Evolutionary conservation across 306 rosid genomes (phyloP).

Genomic region (Lathyrus aphaca): DNA sequence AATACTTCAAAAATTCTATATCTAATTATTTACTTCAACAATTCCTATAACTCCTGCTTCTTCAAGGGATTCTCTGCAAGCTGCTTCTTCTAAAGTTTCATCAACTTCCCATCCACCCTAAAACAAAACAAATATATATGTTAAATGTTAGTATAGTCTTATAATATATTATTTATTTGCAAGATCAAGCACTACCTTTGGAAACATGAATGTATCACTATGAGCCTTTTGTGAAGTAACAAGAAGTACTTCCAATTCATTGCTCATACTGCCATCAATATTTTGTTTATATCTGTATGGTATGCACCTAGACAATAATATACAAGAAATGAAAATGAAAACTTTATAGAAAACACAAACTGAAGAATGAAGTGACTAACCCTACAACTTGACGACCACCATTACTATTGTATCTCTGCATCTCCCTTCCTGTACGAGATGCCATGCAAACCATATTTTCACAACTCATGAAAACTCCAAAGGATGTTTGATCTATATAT

Average conservation of each 20-base stretch:
- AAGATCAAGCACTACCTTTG: constrained; percentile 57
- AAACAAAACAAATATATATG: neutral
- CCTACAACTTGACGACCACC: constrained; percentile 97
- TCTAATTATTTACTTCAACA: constrained; percentile 59
- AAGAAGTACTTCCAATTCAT: constrained; percentile 80
- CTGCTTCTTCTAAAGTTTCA: constrained; percentile 93
- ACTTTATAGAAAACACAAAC: too few species aligned
- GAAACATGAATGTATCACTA: constrained; percentile 78
- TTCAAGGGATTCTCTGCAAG: constrained; percentile 77
- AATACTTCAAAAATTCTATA: neutral
- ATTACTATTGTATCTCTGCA: constrained; percentile 70
- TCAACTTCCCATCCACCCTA: constrained; percentile 99
- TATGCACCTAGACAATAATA: constrained; percentile 68
- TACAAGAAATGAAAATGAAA: neutral
- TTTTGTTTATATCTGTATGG: constrained; percentile 74
- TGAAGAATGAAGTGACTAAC: constrained; percentile 39
- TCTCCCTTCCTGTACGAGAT: constrained; percentile 83
- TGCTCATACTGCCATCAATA: constrained; percentile 42
- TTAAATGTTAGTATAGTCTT: neutral
- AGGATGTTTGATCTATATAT: neutral
- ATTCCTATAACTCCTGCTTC: constrained; percentile 95
- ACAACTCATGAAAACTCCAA: neutral
- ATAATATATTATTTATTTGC: neutral
- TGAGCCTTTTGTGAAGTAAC: constrained; percentile 88
- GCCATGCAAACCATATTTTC: constrained; percentile 64